Conservation (phyloP, 768 basidiomycete genomes). For the Amanita brunnescens region DNA sequence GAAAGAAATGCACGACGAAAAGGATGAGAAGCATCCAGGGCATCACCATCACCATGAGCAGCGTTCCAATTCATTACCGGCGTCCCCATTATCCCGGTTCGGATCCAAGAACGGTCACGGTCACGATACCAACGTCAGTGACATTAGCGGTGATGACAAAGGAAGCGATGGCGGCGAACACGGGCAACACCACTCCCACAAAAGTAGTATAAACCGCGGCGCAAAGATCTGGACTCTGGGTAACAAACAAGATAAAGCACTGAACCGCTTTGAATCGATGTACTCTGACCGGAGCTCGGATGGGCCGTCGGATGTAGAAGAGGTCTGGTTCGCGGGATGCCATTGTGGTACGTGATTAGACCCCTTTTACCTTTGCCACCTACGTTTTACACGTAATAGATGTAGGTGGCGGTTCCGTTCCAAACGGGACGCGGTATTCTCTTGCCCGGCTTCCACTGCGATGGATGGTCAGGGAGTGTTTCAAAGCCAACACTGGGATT, state of each 20-base stretch:
- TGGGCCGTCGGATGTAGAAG: slow-evolving; percentile 35
- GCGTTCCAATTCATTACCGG: neutral
- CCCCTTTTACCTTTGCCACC: neutral
- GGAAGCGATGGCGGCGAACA: neutral
- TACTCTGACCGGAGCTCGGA: slow-evolving; percentile 17
- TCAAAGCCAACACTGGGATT: slow-evolving; percentile 52
- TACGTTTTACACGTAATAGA: slow-evolving; percentile 20
- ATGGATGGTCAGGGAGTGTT: slow-evolving; percentile 71
- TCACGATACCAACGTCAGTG: neutral
- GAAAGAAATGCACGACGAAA: neutral
- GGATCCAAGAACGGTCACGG: neutral
- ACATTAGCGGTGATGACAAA: no score
- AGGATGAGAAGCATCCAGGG: neutral
- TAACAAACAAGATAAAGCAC: slow-evolving; percentile 16
- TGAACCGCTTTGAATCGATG: slow-evolving; percentile 23
- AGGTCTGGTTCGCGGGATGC: slow-evolving; percentile 62
- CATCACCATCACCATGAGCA: neutral
- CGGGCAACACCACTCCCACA: neutral
- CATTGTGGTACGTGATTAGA: slow-evolving; percentile 29
- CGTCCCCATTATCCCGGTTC: neutral
- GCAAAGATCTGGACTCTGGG: slow-evolving; percentile 11
- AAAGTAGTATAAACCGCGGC: neutral
- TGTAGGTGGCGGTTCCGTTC: slow-evolving; percentile 48
- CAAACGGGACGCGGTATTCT: slow-evolving; percentile 35
- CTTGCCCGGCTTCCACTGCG: slow-evolving; percentile 48